A percentile compares a stretch with the other conserved stretches of the same genome.
Evolutionary conservation across 2,329 filamentous ascomycete genomes (phyloP).

Genomic region (Lecanicillium sp.): DNA sequence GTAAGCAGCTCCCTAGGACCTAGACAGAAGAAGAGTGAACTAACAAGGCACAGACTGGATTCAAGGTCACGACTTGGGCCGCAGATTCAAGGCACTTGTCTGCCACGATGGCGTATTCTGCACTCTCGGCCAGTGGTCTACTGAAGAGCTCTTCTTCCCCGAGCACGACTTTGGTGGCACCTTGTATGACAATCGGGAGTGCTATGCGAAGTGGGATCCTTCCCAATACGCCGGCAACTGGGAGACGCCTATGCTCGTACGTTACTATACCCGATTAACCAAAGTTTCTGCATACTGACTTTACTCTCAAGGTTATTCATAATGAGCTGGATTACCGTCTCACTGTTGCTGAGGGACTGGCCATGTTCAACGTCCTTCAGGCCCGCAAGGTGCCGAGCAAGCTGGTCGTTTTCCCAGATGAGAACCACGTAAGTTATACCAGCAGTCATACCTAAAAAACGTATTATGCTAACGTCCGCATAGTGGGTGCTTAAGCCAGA

Average conservation of each 20-base stretch:
- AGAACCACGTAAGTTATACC: slow-evolving; percentile 43
- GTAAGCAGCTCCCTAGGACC: slow-evolving; percentile 27
- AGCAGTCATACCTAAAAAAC: too few species aligned
- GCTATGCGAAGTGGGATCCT: slow-evolving; percentile 65
- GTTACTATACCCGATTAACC: too few species aligned
- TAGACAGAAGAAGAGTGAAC: neutral
- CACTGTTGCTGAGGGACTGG: slow-evolving; percentile 74
- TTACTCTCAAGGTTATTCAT: slow-evolving; percentile 73
- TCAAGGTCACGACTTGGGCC: slow-evolving; percentile 74
- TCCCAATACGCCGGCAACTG: slow-evolving; percentile 59
- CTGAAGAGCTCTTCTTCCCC: slow-evolving; percentile 64
- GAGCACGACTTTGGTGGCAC: slow-evolving; percentile 59
- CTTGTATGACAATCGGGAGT: slow-evolving; percentile 52
- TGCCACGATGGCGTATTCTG: slow-evolving; percentile 84
- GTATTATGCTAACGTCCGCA: slow-evolving; percentile 5
- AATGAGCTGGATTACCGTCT: slow-evolving; percentile 85
- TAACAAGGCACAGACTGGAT: slow-evolving; percentile 61
- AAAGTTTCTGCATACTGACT: too few species aligned
- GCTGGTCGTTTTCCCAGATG: slow-evolving; percentile 74
- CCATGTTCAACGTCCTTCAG: slow-evolving; percentile 82
- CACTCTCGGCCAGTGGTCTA: slow-evolving; percentile 55
- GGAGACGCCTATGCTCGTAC: slow-evolving; percentile 76
- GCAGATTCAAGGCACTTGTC: slow-evolving; percentile 80
- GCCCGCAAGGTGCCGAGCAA: slow-evolving; percentile 66
- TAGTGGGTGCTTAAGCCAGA: slow-evolving; percentile 85